A percentile compares a stretch with the other conserved stretches of the same genome.
Evolutionary conservation across 192 early-diverging fungal species (phyloP).

Genomic region (Podila clonocystis): DNA sequence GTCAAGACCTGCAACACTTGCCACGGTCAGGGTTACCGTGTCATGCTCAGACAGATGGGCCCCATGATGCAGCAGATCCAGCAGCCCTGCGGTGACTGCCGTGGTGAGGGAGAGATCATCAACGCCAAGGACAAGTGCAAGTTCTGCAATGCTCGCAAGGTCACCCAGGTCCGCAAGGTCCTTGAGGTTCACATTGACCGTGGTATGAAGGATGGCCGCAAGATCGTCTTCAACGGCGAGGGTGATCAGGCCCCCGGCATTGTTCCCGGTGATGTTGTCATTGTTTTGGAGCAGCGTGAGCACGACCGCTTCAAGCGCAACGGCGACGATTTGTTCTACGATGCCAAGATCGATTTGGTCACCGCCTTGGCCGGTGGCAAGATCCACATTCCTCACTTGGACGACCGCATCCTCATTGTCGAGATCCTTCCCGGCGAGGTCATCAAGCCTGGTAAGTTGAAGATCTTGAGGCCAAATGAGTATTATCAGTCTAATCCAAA

Average conservation of each 20-base stretch:
- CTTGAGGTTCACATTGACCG: conserved; percentile 98
- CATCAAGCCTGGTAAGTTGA: conserved; percentile 84
- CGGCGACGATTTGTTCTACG: conserved; percentile 91
- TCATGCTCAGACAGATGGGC: conserved; percentile 94
- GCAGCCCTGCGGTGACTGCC: conserved; percentile 92
- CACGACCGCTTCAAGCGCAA: conserved; percentile 94
- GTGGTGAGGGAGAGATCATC: conserved; percentile 92
- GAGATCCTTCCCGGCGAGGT: conserved; percentile 93
- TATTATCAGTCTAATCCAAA: neutral
- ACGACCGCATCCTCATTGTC: conserved; percentile 90
- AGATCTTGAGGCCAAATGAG: neutral
- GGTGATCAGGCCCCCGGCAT: conserved; percentile 95
- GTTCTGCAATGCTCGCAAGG: conserved; percentile 91
- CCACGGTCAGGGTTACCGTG: conserved; percentile 90
- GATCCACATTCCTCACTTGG: conserved; percentile 91
- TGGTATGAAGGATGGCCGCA: conserved; percentile 97
- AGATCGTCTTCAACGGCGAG: conserved; percentile 95
- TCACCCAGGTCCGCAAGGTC: conserved; percentile 89
- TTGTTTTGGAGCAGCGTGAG: conserved; percentile 95
- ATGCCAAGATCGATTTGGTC: conserved; percentile 93
- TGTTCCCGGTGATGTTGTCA: conserved; percentile 97
- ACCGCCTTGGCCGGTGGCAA: conserved; percentile 97
- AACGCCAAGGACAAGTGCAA: conserved; percentile 92
- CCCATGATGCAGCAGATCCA: conserved; percentile 99
- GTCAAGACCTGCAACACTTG: conserved; percentile 86